Base-by-base conservation (phyloP, 225 moss, liverwort and hornwort genomes). In the Physcomitrium patens region DNA sequence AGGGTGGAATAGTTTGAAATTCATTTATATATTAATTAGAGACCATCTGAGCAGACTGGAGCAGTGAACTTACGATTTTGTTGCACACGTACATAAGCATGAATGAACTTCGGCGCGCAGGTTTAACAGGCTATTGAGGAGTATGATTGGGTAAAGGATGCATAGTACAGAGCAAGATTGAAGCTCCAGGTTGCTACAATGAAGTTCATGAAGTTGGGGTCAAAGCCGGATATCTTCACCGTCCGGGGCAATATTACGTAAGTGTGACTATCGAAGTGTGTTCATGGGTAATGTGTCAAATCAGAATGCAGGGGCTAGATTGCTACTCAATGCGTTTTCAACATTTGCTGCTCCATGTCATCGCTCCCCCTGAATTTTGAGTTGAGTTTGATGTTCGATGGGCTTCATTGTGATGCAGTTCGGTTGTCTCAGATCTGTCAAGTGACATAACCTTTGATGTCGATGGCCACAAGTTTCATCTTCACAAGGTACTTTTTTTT, bases 371-470 rank as follows among this genome's bases (percentile, higher is more conserved):
- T 48, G 1, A 45, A 23, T 11, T 60, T 71, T 53, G 64, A 3
- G 22, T 41, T 20, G n/a, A 60, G 4, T 55, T 75, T 75, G 66
- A 78, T 18, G 41, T 54, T 71, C 10, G 7, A 16, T 37, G 51
- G 47, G 26, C 68, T 12, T 56, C 51, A 45, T 65, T 46, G 54
- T 55, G 60, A 57, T 76, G 82, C 87, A 94, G 94, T 74, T 87
- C 81, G 31, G 90, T 89, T 55, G 89, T 79, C 50, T 86, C 87
- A 47, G 94, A 94, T 26, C 73, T 94, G 50, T 82, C 89, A 10
- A 94, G 92, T 71, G 94, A 94, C 67, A 74, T 94, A 44, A 86
- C 83, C 41, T 73, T 92, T 13, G 83, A 83, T 57, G 87, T 91
- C 28, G 80, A 86, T 37, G 89, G 82, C 71, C 84, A 68, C 45